Evolutionary conservation across 768 basidiomycete species (phyloP).

Genomic region (Tubosaeta brunneosetosa): DNA sequence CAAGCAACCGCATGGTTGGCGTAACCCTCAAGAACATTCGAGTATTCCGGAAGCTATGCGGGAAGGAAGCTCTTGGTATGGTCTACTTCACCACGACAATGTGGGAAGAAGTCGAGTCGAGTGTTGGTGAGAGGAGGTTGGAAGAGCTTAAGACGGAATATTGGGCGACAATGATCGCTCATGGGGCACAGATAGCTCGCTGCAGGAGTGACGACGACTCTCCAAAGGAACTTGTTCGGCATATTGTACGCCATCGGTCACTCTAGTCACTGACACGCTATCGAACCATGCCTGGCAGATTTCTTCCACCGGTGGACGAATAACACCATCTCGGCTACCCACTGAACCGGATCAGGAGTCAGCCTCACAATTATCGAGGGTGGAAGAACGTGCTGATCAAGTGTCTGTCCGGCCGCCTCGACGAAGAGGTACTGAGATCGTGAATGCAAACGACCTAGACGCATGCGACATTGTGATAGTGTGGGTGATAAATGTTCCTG

Average conservation of each 20-base stretch:
- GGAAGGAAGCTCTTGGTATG: constrained; percentile 24
- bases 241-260: too few species aligned
- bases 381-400: too few species aligned
- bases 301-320: too few species aligned
- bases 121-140: constrained; percentile 16
- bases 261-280: too few species aligned
- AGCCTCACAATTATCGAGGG: too few species aligned
- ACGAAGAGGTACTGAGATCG: not conserved
- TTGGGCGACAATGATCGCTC: constrained; percentile 8
- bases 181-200: too few species aligned
- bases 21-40: constrained; percentile 30
- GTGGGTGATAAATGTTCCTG: not conserved
- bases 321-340: too few species aligned
- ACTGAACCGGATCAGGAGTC: too few species aligned
- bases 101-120: constrained; percentile 30
- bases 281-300: too few species aligned
- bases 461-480: not conserved
- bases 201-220: too few species aligned
- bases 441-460: not conserved
- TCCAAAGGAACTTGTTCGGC: too few species aligned
- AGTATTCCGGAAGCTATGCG: constrained; percentile 30
- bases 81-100: constrained; percentile 35
- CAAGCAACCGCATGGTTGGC: constrained; percentile 35
- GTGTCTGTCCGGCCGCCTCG: too few species aligned
- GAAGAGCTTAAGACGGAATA: constrained; percentile 6